These are phyloP conservation scores for Trichoderma polysporum DNA, from an alignment of 2,329 filamentous ascomycete species.

Conservation along the genomic window DNA sequence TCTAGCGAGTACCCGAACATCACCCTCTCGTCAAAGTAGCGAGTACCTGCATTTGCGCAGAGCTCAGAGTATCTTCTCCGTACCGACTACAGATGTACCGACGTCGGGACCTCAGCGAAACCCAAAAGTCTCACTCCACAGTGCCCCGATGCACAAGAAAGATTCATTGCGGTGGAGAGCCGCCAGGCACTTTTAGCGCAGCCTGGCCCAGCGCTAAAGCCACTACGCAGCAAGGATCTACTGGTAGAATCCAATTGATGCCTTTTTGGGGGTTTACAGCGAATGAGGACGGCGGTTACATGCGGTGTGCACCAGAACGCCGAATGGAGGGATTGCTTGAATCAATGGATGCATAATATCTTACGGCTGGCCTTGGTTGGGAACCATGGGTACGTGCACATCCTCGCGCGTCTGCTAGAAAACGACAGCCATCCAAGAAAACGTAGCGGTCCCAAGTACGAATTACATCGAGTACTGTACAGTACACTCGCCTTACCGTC, in stretches of 20 bases:
- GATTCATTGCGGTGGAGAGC: conserved; percentile 19
- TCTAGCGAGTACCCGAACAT: too few relatives aligned
- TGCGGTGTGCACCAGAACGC: conserved; percentile 1
- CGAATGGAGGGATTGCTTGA: neutral
- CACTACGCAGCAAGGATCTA: conserved; percentile 2
- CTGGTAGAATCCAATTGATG: neutral
- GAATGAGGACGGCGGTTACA: neutral
- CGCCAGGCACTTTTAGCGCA: conserved; percentile 17
- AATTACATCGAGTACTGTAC: too few relatives aligned
- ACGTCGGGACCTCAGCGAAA: conserved; percentile 13
- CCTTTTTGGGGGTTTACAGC: conserved; percentile 1
- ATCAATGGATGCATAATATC: neutral
- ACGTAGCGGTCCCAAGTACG: too few relatives aligned
- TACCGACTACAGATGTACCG: conserved; percentile 16
- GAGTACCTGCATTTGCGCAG: neutral
- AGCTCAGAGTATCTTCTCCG: neutral
- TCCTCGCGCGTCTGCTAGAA: neutral
- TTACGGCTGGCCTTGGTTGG: neutral
- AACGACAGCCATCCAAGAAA: too few relatives aligned
- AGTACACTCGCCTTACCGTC: neutral
- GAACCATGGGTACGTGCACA: conserved; percentile 17
- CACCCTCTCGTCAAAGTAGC: neutral
- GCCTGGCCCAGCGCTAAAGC: conserved; percentile 2
- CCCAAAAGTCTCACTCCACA: conserved; percentile 18
- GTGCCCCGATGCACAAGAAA: conserved; percentile 9